A percentile compares a stretch with the other conserved stretches of the same genome.
Conservation (phyloP, 352 stramenopile species). For the Phytophthora rubi region DNA sequence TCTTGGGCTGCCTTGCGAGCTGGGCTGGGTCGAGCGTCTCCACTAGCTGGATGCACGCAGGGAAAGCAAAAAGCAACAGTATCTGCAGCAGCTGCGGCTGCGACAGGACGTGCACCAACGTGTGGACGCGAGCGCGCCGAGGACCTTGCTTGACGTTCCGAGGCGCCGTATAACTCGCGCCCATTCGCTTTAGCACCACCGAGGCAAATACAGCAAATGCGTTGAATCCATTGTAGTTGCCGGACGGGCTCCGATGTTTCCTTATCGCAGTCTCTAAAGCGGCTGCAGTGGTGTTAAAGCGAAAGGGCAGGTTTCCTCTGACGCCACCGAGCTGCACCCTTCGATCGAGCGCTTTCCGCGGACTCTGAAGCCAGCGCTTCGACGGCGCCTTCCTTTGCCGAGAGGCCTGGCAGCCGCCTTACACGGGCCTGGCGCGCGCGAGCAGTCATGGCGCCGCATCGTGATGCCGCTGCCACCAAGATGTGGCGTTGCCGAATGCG, state of each 20-base stretch:
- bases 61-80: constrained; percentile 8
- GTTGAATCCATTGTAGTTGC: background rate
- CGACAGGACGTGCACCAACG: constrained; percentile 26
- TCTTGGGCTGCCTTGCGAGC: constrained; percentile 13
- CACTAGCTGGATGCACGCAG: constrained; percentile 13
- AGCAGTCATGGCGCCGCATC: constrained; percentile 21
- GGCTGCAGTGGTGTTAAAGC: constrained; percentile 1
- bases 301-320: constrained; percentile 19
- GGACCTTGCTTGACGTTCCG: constrained; percentile 15
- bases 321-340: background rate
- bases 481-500: constrained; percentile 31
- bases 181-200: constrained; percentile 30
- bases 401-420: constrained; percentile 1
- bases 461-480: constrained; percentile 26
- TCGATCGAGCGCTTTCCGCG: background rate
- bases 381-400: background rate
- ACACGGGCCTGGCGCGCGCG: background rate
- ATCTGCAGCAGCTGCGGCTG: constrained; percentile 32
- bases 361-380: background rate
- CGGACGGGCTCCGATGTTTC: background rate
- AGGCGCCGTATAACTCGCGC: constrained; percentile 16
- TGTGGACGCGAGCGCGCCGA: constrained; percentile 18
- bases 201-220: constrained; percentile 26
- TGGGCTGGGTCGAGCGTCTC: constrained; percentile 26
- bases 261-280: background rate